Evolutionary conservation across 768 basidiomycete genomes (phyloP), one percentile per base, ranked within the genome.

Genomic region (Coprinellus aureogranulatus): DNA sequence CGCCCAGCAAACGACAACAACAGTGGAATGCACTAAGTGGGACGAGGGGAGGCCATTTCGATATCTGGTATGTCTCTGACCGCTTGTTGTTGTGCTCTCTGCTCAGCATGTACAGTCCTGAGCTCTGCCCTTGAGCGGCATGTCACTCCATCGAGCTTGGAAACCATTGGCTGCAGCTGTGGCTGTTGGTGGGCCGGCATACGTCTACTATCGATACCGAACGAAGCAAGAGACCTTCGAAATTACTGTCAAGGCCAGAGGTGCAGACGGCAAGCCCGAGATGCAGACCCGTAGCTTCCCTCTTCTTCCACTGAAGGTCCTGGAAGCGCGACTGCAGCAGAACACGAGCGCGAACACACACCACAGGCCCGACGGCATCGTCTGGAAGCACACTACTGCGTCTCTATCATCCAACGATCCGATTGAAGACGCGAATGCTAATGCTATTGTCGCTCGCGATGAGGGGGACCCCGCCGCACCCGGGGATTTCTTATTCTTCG

Each of bases 351-450:
- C 72, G 18, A 73, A 82, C 54, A 74, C 73, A 20, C 72, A 80
- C 46, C 57, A 73, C 12, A 75, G 83, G 41, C 84, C 83, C 0
- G 77, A 76, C 31, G 85, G 86, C 18, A 72, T 83, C 53, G 71
- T 78, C 12, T 92, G 90, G 90, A 86, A 81, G 62, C 87, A 88
- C 71, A 81, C 87, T 48, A 95, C 89, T 2, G 90, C 92, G 18
- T 82, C 80, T 31, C 75, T 98, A 34, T 77, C 90, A 0, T 89
- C 93, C 2, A 99, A 99, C 66, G 84, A 89, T 58, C 92, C 94
- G 8, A 86, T 97, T 52, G 97, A 99, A 72, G 97, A 99, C 68
- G 86, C 93, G 25, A 82, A 87, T 61, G 83, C 90, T 3, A 79
- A 81, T 59, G 84, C 86, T 55, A 75, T 94, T 60, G 74, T 96